These are phyloP conservation scores for Fusarium liriodendri DNA, from an alignment of 2,329 filamentous ascomycete genomes.

Conservation along the genomic window DNA sequence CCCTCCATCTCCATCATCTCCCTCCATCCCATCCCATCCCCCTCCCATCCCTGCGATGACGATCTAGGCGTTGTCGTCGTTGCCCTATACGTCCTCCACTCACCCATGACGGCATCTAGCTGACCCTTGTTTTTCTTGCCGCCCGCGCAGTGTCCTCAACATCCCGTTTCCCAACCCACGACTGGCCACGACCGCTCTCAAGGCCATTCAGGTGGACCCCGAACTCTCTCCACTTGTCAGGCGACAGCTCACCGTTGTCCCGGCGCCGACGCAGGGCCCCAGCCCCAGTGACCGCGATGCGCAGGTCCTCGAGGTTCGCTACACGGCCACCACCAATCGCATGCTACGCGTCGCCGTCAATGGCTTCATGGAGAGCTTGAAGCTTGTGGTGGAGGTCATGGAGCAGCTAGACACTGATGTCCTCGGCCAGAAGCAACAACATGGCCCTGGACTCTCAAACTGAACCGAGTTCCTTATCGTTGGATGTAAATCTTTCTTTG, in stretches of 20 bases:
- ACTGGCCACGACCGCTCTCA: conserved; percentile 80
- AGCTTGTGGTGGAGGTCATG: conserved; percentile 89
- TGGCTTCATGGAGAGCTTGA: conserved; percentile 92
- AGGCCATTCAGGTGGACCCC: conserved; percentile 83
- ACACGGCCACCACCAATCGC: conserved; percentile 90
- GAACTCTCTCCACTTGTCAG: conserved; percentile 89
- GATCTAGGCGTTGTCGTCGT: conserved; percentile 20
- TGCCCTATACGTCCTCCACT: neutral
- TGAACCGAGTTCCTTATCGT: conserved; percentile 9
- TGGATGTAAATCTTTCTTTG: conserved; percentile 16
- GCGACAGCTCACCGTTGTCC: conserved; percentile 72
- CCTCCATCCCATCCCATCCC: conserved; percentile 8
- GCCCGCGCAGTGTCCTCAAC: conserved; percentile 70
- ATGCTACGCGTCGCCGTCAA: conserved; percentile 98
- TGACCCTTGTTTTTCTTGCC: conserved; percentile 39
- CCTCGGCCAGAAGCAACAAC: conserved; percentile 54
- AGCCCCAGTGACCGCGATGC: conserved; percentile 38
- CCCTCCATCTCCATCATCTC: conserved; percentile 9
- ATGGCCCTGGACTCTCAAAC: conserved; percentile 18
- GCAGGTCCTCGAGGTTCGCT: conserved; percentile 75
- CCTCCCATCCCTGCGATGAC: conserved; percentile 25
- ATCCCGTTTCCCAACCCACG: conserved; percentile 85
- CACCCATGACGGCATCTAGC: conserved; percentile 10
- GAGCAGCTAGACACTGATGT: conserved; percentile 90
- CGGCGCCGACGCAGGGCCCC: conserved; percentile 35